Conservation (phyloP, 257 asterid genomes). For the Rauvolfia tetraphylla region DNA sequence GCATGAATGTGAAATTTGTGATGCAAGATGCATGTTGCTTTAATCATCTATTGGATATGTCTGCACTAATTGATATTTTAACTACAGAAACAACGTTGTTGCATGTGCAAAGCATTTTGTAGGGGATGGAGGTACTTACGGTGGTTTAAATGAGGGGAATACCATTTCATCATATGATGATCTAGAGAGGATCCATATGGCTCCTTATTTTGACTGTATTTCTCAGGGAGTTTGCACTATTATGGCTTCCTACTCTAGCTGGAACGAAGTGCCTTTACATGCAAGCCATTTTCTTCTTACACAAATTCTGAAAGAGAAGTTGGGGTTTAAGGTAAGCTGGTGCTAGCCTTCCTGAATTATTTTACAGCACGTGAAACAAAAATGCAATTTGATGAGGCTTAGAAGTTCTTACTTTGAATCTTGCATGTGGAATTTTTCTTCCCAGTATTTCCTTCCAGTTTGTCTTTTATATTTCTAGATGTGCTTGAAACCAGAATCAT, state of each 20-base stretch:
- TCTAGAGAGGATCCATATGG: constrained; percentile 43
- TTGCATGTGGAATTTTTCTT: too few species aligned
- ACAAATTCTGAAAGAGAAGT: constrained; percentile 35
- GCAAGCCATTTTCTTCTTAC: constrained; percentile 40
- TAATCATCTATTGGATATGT: neutral
- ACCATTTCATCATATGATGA: constrained; percentile 36
- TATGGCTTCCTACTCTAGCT: constrained; percentile 56
- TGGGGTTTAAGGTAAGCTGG: constrained; percentile 44
- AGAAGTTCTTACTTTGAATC: neutral
- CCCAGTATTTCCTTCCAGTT: neutral
- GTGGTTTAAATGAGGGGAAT: constrained; percentile 46
- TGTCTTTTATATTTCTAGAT: neutral
- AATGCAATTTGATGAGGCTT: neutral
- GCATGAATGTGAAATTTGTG: neutral
- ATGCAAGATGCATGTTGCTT: neutral
- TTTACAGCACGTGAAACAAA: neutral
- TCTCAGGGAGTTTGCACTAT: constrained; percentile 48
- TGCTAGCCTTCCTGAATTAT: neutral
- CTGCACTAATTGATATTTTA: constrained; percentile 33
- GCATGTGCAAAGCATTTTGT: constrained; percentile 57
- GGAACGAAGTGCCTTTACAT: constrained; percentile 42
- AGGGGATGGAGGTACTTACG: constrained; percentile 51
- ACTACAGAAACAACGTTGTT: constrained; percentile 40
- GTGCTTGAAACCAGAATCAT: neutral
- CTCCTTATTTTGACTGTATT: constrained; percentile 44